Percentiles rank a stretch among this genome's conserved stretches.
Conservation (phyloP, 2,329 filamentous ascomycete genomes). For the Hymenoscyphus repandus region DNA sequence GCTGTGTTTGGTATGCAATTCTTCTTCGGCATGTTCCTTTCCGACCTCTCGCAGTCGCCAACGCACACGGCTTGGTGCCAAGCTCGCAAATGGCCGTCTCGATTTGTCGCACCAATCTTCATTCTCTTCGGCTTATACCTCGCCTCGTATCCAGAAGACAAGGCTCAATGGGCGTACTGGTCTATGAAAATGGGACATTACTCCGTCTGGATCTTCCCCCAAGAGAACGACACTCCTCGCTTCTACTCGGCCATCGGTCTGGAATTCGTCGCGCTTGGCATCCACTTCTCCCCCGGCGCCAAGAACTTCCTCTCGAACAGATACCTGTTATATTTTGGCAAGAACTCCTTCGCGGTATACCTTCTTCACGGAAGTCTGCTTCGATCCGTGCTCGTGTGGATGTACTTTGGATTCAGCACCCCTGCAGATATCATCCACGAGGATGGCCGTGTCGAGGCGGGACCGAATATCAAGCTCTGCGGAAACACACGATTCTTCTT, state of each 20-base stretch:
- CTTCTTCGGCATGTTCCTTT: conserved; percentile 57
- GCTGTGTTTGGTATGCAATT: conserved; percentile 52
- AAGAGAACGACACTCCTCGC: conserved; percentile 43
- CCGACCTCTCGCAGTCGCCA: conserved; percentile 50
- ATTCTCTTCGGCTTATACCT: conserved; percentile 49
- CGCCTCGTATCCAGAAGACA: conserved; percentile 54
- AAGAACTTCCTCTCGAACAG: conserved; percentile 49
- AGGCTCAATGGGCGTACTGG: conserved; percentile 49
- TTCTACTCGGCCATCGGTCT: conserved; percentile 46
- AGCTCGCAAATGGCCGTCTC: conserved; percentile 38
- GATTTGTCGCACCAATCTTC: conserved; percentile 43
- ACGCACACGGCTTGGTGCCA: conserved; percentile 42
- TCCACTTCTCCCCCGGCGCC: conserved; percentile 46
- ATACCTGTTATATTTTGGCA: conserved; percentile 56
- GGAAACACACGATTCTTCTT: conserved; percentile 35
- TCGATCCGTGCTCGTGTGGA: conserved; percentile 54
- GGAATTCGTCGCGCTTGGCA: conserved; percentile 43
- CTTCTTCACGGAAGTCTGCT: conserved; percentile 58
- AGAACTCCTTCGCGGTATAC: conserved; percentile 60
- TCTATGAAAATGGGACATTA: conserved; percentile 40
- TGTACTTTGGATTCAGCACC: conserved; percentile 46
- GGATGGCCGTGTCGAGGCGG: conserved; percentile 33
- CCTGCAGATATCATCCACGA: conserved; percentile 24
- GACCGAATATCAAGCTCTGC: conserved; percentile 33
- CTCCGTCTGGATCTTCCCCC: conserved; percentile 40